Conservation (phyloP, 768 basidiomycete species). For the Suillus subluteus region DNA sequence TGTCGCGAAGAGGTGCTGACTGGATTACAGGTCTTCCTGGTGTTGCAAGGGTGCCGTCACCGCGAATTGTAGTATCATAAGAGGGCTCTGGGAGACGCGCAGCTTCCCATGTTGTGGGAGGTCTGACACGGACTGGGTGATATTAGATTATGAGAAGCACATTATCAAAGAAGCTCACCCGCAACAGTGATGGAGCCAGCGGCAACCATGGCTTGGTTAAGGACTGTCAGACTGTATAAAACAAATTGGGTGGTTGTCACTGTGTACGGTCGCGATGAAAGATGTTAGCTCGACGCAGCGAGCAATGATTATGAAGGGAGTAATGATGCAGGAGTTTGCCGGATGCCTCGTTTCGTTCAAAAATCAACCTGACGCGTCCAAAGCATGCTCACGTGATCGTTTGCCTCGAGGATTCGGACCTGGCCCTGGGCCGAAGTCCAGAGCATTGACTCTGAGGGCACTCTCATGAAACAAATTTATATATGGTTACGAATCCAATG, state of each 20-base stretch:
- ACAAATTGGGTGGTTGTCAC: no score
- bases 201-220: constrained; percentile 60
- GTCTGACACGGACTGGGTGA: constrained; percentile 82
- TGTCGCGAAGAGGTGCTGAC: constrained; percentile 66
- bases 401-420: background rate
- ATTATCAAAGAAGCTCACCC: constrained; percentile 48
- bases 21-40: constrained; percentile 55
- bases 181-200: constrained; percentile 89
- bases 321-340: background rate
- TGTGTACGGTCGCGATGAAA: background rate
- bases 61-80: constrained; percentile 71
- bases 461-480: background rate
- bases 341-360: constrained; percentile 1
- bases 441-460: no score
- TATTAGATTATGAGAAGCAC: constrained; percentile 12
- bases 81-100: constrained; percentile 78
- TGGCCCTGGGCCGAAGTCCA: no score
- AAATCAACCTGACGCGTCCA: constrained; percentile 9
- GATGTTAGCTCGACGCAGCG: constrained; percentile 1
- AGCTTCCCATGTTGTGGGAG: constrained; percentile 84
- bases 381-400: background rate
- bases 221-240: constrained; percentile 1
- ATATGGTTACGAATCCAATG: background rate
- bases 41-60: constrained; percentile 85
- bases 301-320: background rate